Evolutionary conservation across 2,329 filamentous ascomycete genomes (phyloP), one percentile per base, ranked within the genome.

Genomic region (Claviceps spartinae): DNA sequence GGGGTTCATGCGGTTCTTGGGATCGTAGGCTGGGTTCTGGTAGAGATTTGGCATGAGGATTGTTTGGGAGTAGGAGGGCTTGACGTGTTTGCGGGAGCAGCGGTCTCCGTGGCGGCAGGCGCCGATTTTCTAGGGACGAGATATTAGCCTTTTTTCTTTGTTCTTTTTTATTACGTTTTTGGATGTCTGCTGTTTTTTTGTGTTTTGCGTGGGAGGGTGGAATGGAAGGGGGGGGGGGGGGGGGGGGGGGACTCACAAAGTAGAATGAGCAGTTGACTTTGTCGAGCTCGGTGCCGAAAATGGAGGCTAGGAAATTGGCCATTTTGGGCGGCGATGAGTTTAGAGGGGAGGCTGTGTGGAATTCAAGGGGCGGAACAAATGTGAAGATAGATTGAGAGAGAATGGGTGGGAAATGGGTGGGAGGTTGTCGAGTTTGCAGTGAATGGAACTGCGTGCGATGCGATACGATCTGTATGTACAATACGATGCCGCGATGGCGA

Each of bases 201-300:
- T n/a, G 3, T 22, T 22, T 22, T 9, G 14, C 13, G 30, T 4
- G 14, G 9, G 9, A 13, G 20, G 41, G 18, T 14, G 2, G 44
- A 18, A 11, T 37, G 14, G 34, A 20, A 24, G 37, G 22, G 43
- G 13, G 18, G 43, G 14, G 40, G 18, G 37, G 22, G 43, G 13
- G 18, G 43, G 14, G 40, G 18, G 40, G 5, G 2, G 2, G 8
- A 62, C 68, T 60, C 65, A 70, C 68, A 55, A 73, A 73, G 82
- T 98, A 98, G 81, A 98, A 98, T 53, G 86, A 93, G 81, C 93
- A 96, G 80, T 97, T 96, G 76, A 96, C 90, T 68, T 91, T 98
- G 83, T 98, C 93, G 72, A 97, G 93, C 79, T 98, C 93, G 34
- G 93, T 98, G 65, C 93, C 93, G 78, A 98, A 98, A 74, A 98